Conservation (phyloP, 2,329 filamentous ascomycete genomes). For the Ilyonectria mors-panacis region DNA sequence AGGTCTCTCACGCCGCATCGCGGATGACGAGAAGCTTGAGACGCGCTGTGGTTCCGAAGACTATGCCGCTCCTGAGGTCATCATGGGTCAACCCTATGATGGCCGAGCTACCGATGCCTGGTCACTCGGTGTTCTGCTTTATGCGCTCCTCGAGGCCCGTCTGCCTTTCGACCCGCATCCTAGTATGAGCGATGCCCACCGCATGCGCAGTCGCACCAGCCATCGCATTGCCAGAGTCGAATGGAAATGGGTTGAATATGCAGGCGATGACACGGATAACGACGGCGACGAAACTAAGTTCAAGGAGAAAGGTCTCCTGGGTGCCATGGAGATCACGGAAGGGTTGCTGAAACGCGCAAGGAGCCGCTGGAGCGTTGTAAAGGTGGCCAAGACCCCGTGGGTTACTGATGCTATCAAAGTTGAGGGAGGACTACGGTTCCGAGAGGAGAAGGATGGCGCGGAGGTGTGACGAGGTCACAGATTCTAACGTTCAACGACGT, state of each 20-base stretch:
- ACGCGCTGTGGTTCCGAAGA: conserved; percentile 97
- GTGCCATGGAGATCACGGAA: conserved; percentile 87
- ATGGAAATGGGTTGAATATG: conserved; percentile 94
- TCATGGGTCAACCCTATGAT: conserved; percentile 95
- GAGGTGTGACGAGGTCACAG: conserved; percentile 58
- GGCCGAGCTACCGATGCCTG: conserved; percentile 93
- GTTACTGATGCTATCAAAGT: conserved; percentile 81
- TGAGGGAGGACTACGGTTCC: conserved; percentile 71
- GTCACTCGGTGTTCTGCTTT: conserved; percentile 94
- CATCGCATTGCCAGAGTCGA: conserved; percentile 97
- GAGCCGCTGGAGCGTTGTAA: conserved; percentile 81
- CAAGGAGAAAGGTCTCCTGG: conserved; percentile 75
- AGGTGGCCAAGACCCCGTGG: conserved; percentile 82
- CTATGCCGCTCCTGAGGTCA: conserved; percentile 95
- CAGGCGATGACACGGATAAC: conserved; percentile 88
- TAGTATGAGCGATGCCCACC: conserved; percentile 81
- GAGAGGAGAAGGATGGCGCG: conserved; percentile 71
- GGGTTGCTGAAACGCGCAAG: conserved; percentile 86
- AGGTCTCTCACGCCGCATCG: conserved; percentile 88
- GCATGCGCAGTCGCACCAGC: conserved; percentile 85
- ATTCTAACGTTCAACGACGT: background rate
- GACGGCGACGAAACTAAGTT: conserved; percentile 75
- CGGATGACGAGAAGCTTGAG: conserved; percentile 89
- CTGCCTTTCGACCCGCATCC: conserved; percentile 94
- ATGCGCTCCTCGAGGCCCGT: conserved; percentile 92